Percentiles rank a stretch among this genome's conserved stretches.
Evolutionary conservation across 345 rosid species (phyloP).

Genomic region (Odontarrhena argentea): DNA sequence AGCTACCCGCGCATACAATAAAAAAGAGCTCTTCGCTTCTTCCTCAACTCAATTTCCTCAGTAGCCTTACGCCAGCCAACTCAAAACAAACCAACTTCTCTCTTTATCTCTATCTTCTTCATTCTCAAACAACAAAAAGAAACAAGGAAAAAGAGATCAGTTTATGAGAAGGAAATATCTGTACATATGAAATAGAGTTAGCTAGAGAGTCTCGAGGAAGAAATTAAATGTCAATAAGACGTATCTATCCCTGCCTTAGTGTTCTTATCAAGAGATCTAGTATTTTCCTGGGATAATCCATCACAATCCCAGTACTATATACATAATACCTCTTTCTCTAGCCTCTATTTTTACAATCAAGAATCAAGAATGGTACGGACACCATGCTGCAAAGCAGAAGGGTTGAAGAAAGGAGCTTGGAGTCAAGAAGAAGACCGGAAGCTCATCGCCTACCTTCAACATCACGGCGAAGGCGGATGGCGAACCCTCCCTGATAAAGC

Average conservation of each 20-base stretch:
- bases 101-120: neutral
- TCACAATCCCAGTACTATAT: neutral
- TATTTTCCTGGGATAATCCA: constrained; percentile 13
- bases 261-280: constrained; percentile 37
- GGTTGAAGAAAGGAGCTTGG: constrained; percentile 57
- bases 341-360: constrained; percentile 12
- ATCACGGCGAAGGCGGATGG: constrained; percentile 52
- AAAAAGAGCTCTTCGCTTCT: constrained; percentile 4
- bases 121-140: neutral
- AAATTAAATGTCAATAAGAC: constrained; percentile 23
- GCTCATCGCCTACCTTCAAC: constrained; percentile 39
- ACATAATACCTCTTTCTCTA: neutral
- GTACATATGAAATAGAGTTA: neutral
- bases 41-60: constrained; percentile 1
- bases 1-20: constrained; percentile 15
- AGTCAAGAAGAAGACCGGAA: constrained; percentile 48
- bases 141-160: too few species aligned
- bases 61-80: constrained; percentile 13
- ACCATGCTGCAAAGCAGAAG: constrained; percentile 42
- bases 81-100: constrained; percentile 13
- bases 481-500: constrained; percentile 52
- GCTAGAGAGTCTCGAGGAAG: constrained; percentile 7
- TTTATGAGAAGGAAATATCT: neutral
- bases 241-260: constrained; percentile 34
- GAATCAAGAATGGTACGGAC: constrained; percentile 46